Conservation (phyloP, 177 flowering plant species). For the Vitis hybrid region DNA sequence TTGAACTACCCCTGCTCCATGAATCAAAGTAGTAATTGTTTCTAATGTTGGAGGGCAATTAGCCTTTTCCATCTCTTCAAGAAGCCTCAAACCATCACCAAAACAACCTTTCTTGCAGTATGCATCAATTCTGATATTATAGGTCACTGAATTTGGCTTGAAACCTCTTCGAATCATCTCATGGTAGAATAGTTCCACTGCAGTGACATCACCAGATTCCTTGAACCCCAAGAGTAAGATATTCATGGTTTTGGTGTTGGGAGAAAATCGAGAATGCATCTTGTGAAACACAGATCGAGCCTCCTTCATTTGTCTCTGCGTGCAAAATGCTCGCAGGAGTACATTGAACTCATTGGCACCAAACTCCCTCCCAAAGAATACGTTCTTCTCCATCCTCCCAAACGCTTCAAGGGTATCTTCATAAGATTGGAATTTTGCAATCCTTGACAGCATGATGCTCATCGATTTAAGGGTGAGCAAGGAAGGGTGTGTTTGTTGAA, state of each 20-base stretch:
- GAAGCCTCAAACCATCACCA: slow-evolving; percentile 62
- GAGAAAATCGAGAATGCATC: slow-evolving; percentile 51
- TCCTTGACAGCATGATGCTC: slow-evolving; percentile 69
- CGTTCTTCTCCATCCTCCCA: slow-evolving; percentile 55
- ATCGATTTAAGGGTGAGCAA: slow-evolving; percentile 72
- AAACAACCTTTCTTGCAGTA: slow-evolving; percentile 75
- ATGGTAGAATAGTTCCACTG: slow-evolving; percentile 86
- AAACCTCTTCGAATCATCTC: slow-evolving; percentile 87
- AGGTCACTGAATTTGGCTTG: slow-evolving; percentile 60
- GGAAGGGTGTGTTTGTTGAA: slow-evolving; percentile 40
- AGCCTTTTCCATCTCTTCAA: slow-evolving; percentile 70
- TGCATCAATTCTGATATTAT: slow-evolving; percentile 80
- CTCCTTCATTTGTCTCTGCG: slow-evolving; percentile 78
- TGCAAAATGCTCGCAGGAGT: slow-evolving; percentile 73
- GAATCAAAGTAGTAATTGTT: slow-evolving; percentile 82
- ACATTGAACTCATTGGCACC: slow-evolving; percentile 79
- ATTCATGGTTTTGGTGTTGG: slow-evolving; percentile 78
- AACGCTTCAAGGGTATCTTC: slow-evolving; percentile 77
- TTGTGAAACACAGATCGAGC: slow-evolving; percentile 65
- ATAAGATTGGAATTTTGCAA: slow-evolving; percentile 60
- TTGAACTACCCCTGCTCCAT: slow-evolving; percentile 76
- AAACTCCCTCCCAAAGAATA: slow-evolving; percentile 47
- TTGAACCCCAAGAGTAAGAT: slow-evolving; percentile 87
- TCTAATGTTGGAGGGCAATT: slow-evolving; percentile 50
- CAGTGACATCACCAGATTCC: slow-evolving; percentile 67